Base-by-base conservation (phyloP, 75 land plant species). In the Picea sitchensis region DNA sequence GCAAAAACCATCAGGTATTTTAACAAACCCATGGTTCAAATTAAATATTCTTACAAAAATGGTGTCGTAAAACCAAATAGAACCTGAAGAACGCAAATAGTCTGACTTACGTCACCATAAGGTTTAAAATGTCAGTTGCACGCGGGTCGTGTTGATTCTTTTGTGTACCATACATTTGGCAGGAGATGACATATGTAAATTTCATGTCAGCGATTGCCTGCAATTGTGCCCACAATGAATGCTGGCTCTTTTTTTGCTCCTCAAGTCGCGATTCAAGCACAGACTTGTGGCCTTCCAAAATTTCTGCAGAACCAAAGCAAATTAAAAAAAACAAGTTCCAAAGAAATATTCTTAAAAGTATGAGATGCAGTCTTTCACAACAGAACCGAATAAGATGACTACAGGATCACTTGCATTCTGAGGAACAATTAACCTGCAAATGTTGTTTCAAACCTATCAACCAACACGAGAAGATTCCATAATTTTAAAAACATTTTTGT, bases 201-300 rank as follows among this genome's bases (percentile, higher is more conserved):
- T 95, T 95, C 94, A 95, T 91, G 64, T 95, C 96, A 72, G 96
- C 89, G 26, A 93, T 81, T 38, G 98, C 96, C 76, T 95, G 87
- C n/a, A 87, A 83, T 76, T 89, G 92, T 38, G 98, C 82, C 83
- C 79, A 84, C n/a, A 91, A 78, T 21, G 99, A 92, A 58, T 90
- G 86, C 77, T 79, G 85, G 61, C 81, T 85, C 23, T 21, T 73
- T 79, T 88, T 34, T 63, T 82, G 56, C 18, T 75, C 76, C 21
- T 75, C 76, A 26, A 34, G 3, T 31, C 2, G 11, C 60, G 15
- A 5, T 58, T 75, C 76, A 2, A 32, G 11, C 60, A 75, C 14
- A 2, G 64, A 4, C 76, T 30, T 75, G 76, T 58, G 58, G n/a
- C 76, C 76, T 4, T 57, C 20, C 60, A 75, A 56, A 75, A 75